phyloP scores from a whole-genome alignment of 2,329 filamentous ascomycete genomes.

The Aspergillus transmontanensis region DNA sequence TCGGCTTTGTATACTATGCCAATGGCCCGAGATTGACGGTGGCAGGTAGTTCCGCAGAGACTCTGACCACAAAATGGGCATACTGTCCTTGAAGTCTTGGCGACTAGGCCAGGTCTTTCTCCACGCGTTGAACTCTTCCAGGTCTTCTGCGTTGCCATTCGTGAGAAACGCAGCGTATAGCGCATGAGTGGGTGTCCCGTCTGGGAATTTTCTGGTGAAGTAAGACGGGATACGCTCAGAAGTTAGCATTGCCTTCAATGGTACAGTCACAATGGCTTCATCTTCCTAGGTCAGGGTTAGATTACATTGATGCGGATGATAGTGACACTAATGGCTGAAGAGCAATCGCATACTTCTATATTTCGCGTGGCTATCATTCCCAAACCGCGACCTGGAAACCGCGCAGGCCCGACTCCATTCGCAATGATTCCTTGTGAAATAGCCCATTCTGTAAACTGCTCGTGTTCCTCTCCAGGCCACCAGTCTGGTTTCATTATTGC shows the following conservation, averaged over 20 bases:
- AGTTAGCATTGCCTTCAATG: constrained; percentile 64
- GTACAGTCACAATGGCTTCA: constrained; percentile 67
- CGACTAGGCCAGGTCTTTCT: constrained; percentile 66
- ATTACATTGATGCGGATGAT: background rate
- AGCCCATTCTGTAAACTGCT: constrained; percentile 70
- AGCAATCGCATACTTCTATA: constrained; percentile 58
- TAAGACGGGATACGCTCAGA: constrained; percentile 60
- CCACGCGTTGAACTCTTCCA: constrained; percentile 59
- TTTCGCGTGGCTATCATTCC: constrained; percentile 72
- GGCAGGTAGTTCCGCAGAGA: constrained; percentile 42
- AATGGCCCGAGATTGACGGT: constrained; percentile 41
- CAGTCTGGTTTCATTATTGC: constrained; percentile 30
- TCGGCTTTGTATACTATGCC: constrained; percentile 32
- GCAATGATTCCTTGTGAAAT: constrained; percentile 64
- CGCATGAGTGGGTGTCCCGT: constrained; percentile 66
- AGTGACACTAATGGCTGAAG: background rate
- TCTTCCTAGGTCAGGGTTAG: constrained; percentile 48
- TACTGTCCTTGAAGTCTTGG: constrained; percentile 59
- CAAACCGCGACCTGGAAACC: constrained; percentile 72
- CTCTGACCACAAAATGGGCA: constrained; percentile 60
- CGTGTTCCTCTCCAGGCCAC: constrained; percentile 41
- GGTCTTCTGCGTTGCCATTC: constrained; percentile 50
- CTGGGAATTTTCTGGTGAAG: constrained; percentile 56
- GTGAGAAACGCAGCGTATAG: constrained; percentile 71
- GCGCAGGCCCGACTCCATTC: constrained; percentile 66